Percentiles rank a stretch among this genome's conserved stretches.
Evolutionary conservation across 108 stramenopile species (phyloP).

Genomic region (Skeletonema menzelii): DNA sequence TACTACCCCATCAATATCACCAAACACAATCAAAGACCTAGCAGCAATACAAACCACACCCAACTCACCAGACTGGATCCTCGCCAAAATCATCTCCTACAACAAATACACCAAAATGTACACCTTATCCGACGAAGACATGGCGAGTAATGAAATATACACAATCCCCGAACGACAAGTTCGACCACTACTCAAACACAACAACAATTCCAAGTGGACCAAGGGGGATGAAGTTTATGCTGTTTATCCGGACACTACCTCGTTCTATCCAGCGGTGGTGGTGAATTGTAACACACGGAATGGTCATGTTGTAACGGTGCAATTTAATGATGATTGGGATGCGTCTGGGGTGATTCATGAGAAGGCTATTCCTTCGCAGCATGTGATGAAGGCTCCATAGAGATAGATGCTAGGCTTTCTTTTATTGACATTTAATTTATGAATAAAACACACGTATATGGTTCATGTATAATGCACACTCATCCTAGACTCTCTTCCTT

Average conservation of each 20-base stretch:
- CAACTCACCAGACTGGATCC: constrained; percentile 76
- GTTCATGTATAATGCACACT: background rate
- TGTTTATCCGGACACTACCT: constrained; percentile 87
- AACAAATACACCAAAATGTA: constrained; percentile 74
- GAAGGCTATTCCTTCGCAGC: constrained; percentile 71
- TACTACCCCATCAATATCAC: constrained; percentile 5
- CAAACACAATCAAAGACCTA: constrained; percentile 60
- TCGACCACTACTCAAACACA: constrained; percentile 33
- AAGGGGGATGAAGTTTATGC: constrained; percentile 74
- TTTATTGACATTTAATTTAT: background rate
- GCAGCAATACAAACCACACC: constrained; percentile 76
- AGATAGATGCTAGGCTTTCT: background rate
- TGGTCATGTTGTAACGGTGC: constrained; percentile 74
- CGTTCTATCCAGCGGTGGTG: constrained; percentile 83
- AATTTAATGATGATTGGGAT: constrained; percentile 83
- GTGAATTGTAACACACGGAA: constrained; percentile 30
- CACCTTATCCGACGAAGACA: constrained; percentile 77
- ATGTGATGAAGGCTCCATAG: constrained; percentile 74
- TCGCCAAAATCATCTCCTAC: constrained; percentile 76
- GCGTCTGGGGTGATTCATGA: constrained; percentile 79
- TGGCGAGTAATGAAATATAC: constrained; percentile 78
- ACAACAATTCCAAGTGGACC: constrained; percentile 20
- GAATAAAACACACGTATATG: background rate
- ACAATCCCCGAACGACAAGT: constrained; percentile 70
- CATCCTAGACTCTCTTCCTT: too few relatives aligned